These are phyloP conservation scores for Fusarium mundagurra DNA, from an alignment of 2,329 filamentous ascomycete genomes.

Conservation along the genomic window DNA sequence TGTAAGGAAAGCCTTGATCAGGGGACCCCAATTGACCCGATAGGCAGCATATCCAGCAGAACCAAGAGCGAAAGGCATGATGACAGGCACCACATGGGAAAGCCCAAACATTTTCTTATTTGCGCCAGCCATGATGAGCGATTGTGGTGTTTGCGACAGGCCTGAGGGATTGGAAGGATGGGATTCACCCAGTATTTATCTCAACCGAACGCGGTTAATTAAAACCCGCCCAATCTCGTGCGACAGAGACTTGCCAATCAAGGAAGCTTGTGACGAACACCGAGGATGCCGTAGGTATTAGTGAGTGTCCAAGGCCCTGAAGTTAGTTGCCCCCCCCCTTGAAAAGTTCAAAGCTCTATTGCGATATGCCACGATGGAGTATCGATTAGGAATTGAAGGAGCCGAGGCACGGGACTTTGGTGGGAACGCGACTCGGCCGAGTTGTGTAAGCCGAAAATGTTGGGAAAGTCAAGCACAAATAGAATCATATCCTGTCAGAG, in stretches of 20 bases:
- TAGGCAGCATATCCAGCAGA: slow-evolving; percentile 59
- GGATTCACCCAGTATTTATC: slow-evolving; percentile 4
- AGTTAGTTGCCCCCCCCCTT: not conserved
- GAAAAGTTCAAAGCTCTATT: not conserved
- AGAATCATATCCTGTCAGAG: not conserved
- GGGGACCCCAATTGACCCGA: slow-evolving; percentile 53
- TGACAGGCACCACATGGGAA: slow-evolving; percentile 49
- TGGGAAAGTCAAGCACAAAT: not conserved
- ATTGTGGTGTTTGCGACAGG: slow-evolving; percentile 13
- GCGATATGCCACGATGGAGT: slow-evolving; percentile 24
- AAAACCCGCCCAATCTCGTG: not conserved
- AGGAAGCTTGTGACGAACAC: not conserved
- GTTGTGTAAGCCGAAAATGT: slow-evolving; percentile 8
- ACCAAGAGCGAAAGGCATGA: slow-evolving; percentile 55
- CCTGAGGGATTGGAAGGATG: not conserved
- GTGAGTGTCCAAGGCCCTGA: not conserved
- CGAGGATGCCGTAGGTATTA: slow-evolving; percentile 5
- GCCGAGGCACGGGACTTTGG: slow-evolving; percentile 34
- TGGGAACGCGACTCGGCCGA: slow-evolving; percentile 20
- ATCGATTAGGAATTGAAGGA: slow-evolving; percentile 6
- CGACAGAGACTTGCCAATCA: not conserved
- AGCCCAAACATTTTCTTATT: slow-evolving; percentile 48
- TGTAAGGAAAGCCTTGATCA: slow-evolving; percentile 58
- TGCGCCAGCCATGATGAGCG: slow-evolving; percentile 47
- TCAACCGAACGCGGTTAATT: not conserved